Evolutionary conservation across 768 basidiomycete genomes (phyloP).

Genomic region (Suillus paluster): DNA sequence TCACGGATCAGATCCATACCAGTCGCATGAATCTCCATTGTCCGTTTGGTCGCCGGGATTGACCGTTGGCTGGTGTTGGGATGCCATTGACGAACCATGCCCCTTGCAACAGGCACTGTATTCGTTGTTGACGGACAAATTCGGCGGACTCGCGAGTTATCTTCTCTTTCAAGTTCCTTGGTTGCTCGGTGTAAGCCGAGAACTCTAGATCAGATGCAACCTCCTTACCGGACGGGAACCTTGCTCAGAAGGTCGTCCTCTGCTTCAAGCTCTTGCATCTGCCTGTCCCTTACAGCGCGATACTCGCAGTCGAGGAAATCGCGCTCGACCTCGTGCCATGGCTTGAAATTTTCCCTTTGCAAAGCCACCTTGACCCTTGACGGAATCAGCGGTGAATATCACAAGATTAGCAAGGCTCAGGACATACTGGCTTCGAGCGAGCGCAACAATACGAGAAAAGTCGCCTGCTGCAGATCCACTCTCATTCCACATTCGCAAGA

Average conservation of each 20-base stretch:
- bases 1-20: slow-evolving; percentile 43
- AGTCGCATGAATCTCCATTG: slow-evolving; percentile 90
- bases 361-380: slow-evolving; percentile 77
- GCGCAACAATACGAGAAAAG: slow-evolving; percentile 75
- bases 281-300: slow-evolving; percentile 82
- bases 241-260: slow-evolving; percentile 90
- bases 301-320: slow-evolving; percentile 85
- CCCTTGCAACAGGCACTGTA: slow-evolving; percentile 86
- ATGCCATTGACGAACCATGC: slow-evolving; percentile 91
- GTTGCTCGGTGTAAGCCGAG: slow-evolving; percentile 12
- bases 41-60: slow-evolving; percentile 57
- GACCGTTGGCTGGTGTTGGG: slow-evolving; percentile 47
- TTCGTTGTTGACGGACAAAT: slow-evolving; percentile 86
- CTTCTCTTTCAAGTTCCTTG: slow-evolving; percentile 83
- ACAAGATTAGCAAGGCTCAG: slow-evolving; percentile 10
- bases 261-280: slow-evolving; percentile 87
- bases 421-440: slow-evolving; percentile 85
- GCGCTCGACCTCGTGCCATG: slow-evolving; percentile 84
- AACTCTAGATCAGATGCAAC: not conserved
- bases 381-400: slow-evolving; percentile 4
- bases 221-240: slow-evolving; percentile 76
- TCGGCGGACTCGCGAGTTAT: slow-evolving; percentile 90
- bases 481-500: slow-evolving; percentile 92
- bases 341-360: slow-evolving; percentile 69
- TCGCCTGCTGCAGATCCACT: slow-evolving; percentile 78